phyloP scores from a whole-genome alignment of 257 asterid genomes.

The Coffea canephora region DNA sequence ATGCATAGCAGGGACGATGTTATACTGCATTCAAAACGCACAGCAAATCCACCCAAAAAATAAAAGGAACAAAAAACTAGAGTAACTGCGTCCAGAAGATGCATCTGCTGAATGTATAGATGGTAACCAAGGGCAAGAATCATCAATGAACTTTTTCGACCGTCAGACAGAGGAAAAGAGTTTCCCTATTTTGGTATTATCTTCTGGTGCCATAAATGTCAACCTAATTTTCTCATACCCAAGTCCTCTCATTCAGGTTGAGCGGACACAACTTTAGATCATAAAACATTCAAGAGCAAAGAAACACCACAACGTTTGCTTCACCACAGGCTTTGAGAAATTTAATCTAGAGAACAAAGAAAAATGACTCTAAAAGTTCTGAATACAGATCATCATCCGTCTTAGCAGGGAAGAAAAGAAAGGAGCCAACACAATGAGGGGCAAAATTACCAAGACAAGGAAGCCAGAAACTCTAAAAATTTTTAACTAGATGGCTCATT shows the following conservation, averaged over 20 bases:
- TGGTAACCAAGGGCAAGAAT: neutral
- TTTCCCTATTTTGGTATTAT: neutral
- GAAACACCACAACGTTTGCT: neutral
- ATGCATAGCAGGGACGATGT: neutral
- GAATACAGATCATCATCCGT: neutral
- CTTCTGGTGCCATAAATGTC: neutral
- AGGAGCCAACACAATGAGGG: neutral
- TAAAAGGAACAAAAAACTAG: neutral
- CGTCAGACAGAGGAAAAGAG: neutral
- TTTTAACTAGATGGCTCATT: neutral
- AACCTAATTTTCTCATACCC: neutral
- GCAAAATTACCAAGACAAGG: neutral
- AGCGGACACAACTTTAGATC: neutral
- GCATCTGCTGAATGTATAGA: neutral
- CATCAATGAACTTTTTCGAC: neutral
- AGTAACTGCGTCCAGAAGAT: neutral
- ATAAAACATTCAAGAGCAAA: neutral
- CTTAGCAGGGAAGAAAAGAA: neutral
- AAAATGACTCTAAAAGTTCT: neutral
- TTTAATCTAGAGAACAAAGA: neutral
- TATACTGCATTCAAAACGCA: neutral
- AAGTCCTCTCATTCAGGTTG: neutral
- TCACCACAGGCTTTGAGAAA: neutral
- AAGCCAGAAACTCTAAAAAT: neutral
- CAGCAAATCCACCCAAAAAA: neutral